Evolutionary conservation across 257 asterid species (phyloP), one percentile per base, ranked within the genome.

Genomic region (Jasminum sambac): DNA sequence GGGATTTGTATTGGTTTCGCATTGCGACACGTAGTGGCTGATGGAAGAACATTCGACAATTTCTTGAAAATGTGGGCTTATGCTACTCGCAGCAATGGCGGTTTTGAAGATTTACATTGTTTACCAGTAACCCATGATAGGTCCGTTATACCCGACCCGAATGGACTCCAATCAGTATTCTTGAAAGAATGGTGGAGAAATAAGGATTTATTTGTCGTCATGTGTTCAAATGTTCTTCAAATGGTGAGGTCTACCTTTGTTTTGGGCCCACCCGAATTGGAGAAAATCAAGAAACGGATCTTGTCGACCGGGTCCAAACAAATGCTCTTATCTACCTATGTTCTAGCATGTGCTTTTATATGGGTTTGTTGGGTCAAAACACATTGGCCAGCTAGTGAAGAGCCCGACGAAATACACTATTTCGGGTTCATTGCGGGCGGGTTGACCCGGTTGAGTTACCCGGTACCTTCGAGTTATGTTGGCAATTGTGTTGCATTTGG

Each of bases 1-100:
- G 92, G 95, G 38, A 23, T 88, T 21, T 86, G 79, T 68, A 19
- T 86, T 16, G 95, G 92, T 13, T 86, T 84, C 77, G 71, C 84
- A 0, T 21, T 79, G 72, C 74, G 87, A 46, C 83, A 79, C 40
- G 92, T 76, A 57, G 90, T 61, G 3, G 85, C 88, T 3, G 95
- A 88, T 69, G 82, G 85, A 66, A 84, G 89, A 37, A 84, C 88
- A 6, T 86, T 86, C 66, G 66, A 84, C 67, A 86, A 86, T 67
- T 84, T 84, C 77, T 64, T 84, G 81, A 71, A 55, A 66, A 72
- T 44, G 17, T 84, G 88, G 88, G 82, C 82, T 9, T 58, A 75
- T 13, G 48, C 72, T 66, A 11, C 26, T 30, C 1, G 21, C 65
- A 65, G 26, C 25, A 60, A 41, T 11, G 75, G 71, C 12, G 24